Percentiles rank a stretch among this genome's conserved stretches.
phyloP scores from a whole-genome alignment of 768 basidiomycete genomes.

The Amanita fuliginea region DNA sequence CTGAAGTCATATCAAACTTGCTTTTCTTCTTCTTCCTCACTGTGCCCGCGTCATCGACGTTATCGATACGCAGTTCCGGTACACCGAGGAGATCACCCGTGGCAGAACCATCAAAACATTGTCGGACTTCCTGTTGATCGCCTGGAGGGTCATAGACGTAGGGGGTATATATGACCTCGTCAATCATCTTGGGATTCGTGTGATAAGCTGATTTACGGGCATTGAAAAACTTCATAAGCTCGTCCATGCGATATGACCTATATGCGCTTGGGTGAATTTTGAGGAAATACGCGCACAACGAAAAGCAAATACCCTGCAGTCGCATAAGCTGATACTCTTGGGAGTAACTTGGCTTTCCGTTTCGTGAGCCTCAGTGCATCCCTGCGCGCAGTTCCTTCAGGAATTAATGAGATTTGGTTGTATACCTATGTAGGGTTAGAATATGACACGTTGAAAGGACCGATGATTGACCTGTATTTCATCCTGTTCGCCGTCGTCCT shows the following conservation, averaged over 20 bases:
- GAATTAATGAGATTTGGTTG: conserved; percentile 88
- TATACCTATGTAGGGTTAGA: conserved; percentile 49
- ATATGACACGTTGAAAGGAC: neutral
- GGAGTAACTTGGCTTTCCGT: conserved; percentile 86
- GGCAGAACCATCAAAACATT: conserved; percentile 19
- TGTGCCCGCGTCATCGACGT: conserved; percentile 19
- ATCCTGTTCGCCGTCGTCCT: conserved; percentile 44
- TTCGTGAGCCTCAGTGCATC: conserved; percentile 88
- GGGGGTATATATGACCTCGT: conserved; percentile 91
- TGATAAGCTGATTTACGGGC: conserved; percentile 75
- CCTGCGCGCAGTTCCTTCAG: conserved; percentile 85
- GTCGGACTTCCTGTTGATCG: conserved; percentile 18
- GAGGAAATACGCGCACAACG: neutral
- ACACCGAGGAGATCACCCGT: conserved; percentile 74
- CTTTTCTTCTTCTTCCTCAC: conserved; percentile 41
- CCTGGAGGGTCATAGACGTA: conserved; percentile 62
- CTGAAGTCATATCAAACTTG: conserved; percentile 55
- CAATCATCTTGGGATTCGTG: conserved; percentile 79
- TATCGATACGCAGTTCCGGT: conserved; percentile 45
- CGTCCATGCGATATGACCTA: conserved; percentile 84
- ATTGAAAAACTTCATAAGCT: conserved; percentile 82
- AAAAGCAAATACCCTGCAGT: conserved; percentile 62
- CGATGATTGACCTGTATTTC: conserved; percentile 42
- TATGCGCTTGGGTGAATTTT: neutral
- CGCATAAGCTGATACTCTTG: conserved; percentile 93